phyloP scores from a whole-genome alignment of 2,329 filamentous ascomycete species.

The Claviceps purpurea region DNA sequence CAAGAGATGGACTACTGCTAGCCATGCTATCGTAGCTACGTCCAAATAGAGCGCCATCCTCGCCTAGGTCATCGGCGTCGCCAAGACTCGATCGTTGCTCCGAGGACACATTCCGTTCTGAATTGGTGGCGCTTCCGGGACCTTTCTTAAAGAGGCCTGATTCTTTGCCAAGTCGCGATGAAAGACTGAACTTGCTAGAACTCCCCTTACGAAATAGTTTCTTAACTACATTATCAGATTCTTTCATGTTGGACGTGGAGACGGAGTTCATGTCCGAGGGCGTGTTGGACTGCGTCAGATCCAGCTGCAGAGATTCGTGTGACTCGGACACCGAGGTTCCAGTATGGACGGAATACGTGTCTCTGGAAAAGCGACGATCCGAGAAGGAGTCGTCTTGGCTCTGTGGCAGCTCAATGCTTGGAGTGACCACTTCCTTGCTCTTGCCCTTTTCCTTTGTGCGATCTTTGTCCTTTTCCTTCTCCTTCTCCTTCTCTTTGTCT shows the following conservation, averaged over 20 bases:
- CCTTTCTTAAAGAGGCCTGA: constrained; percentile 45
- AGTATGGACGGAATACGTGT: constrained; percentile 43
- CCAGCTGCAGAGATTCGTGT: constrained; percentile 43
- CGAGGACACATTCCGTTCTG: constrained; percentile 40
- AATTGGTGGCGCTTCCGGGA: constrained; percentile 41
- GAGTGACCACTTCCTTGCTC: constrained; percentile 22
- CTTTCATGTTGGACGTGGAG: constrained; percentile 27
- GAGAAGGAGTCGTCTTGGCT: constrained; percentile 34
- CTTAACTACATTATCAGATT: constrained; percentile 43
- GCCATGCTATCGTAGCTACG: constrained; percentile 43
- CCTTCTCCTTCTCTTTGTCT: constrained; percentile 19
- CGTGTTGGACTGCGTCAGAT: constrained; percentile 42
- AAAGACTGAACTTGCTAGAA: constrained; percentile 51
- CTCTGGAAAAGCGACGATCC: constrained; percentile 41
- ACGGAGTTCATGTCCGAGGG: constrained; percentile 37
- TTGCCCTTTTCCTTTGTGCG: constrained; percentile 25
- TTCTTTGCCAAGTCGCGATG: constrained; percentile 42
- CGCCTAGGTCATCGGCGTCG: constrained; percentile 38
- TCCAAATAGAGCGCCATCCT: constrained; percentile 29
- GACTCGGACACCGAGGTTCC: constrained; percentile 47
- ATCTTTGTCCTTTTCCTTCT: constrained; percentile 17
- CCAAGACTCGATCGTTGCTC: constrained; percentile 45
- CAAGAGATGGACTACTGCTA: constrained; percentile 44
- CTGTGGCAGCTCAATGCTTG: constrained; percentile 24
- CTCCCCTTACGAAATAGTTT: constrained; percentile 53